Base-by-base conservation (phyloP, 257 asterid genomes). In the Fraxinus americana region DNA sequence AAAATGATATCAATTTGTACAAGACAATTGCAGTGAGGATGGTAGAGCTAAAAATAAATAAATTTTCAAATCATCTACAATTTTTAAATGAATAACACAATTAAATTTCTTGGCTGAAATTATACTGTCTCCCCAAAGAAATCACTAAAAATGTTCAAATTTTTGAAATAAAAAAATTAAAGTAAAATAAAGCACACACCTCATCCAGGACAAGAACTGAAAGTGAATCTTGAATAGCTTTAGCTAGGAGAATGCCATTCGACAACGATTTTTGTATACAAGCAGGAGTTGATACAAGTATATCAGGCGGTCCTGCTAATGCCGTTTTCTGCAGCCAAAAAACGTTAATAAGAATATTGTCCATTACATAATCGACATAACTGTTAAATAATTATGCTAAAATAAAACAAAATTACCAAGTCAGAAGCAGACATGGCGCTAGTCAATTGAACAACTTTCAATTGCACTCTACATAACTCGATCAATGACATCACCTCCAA, bases 201-300 rank as follows among this genome's bases (percentile, higher is more conserved):
- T 96, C 99, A 61, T 96, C 99, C 11, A 96, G 98, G 82, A 96
- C 82, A 70, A 96, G 92, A 84, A 87, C 76, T 25, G 97, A 89
- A 59, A 96, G 96, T 73, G 99, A 93, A 75, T 90, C 94, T 68
- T 92, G 91, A 82, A 96, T 86, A 83, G 90, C 91, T 80, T 85
- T 85, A 66, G 90, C 85, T 84, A 83, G 92, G 85, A 93, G 87
- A 75, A 85, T 70, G 67, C 92, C 87, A 23, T 77, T 88, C 10
- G 82, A 80, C 84, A 93, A 81, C 87, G 98, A 92, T 29, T 92
- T 77, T 50, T 88, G 89, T 45, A 91, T 75, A 77, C 99, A 91
- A 72, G 99, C 94, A 76, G 97, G 99, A 67, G 99, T 93, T 35
- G 98, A 92, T 32, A 93, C 90, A 45, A 92, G 80, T 72, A 93